Base-by-base conservation (phyloP, 306 rosid genomes). In the Quercus engelmannii region DNA sequence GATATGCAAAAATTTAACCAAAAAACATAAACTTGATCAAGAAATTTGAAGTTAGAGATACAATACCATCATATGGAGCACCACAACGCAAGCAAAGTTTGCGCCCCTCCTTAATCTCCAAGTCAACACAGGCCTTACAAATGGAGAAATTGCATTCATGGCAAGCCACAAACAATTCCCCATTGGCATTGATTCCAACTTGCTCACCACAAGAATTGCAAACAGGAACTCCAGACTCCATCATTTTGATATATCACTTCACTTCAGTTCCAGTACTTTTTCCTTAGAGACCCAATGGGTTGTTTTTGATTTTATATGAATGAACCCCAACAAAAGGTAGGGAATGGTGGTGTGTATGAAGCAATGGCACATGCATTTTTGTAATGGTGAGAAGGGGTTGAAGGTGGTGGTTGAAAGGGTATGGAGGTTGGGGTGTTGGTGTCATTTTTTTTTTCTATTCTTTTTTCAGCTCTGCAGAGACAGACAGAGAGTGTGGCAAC, bases 131-230 rank as follows among this genome's bases (percentile, higher is more conserved):
- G 73, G 93, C 81, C 83, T 86, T 95, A 78, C 99, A 95, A 76
- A 95, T 81, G 15, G 96, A 94, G 78, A 87, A 91, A 73, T 80
- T 86, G 71, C 99, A 95, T 23, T 88, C 93, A 62, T 91, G 97
- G 76, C 99, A 95, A 57, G 94, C 98, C 84, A 93, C 92, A 75
- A 95, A 93, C 64, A 83, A 82, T 68, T 95, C 93, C 5, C 96
- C 98, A 84, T 49, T 49, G 54, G 89, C 91, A 81, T 90, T 90
- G 81, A 83, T 5, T 13, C 54, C 54, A 12, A 49, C 87, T 79
- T 85, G 90, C 58, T 90, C 99, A 76, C 99, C 98, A 52, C 99
- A 95, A 33, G 91, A 87, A 81, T 86, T 85, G 92, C 99, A 95
- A 17, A 84, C 38, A 55, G 90, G 97, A 87, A 84, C 83, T 75